Percentiles rank a stretch among this genome's conserved stretches.
These are phyloP conservation scores for Apiospora saccharicola DNA, from an alignment of 2,329 filamentous ascomycete genomes.

Conservation along the genomic window DNA sequence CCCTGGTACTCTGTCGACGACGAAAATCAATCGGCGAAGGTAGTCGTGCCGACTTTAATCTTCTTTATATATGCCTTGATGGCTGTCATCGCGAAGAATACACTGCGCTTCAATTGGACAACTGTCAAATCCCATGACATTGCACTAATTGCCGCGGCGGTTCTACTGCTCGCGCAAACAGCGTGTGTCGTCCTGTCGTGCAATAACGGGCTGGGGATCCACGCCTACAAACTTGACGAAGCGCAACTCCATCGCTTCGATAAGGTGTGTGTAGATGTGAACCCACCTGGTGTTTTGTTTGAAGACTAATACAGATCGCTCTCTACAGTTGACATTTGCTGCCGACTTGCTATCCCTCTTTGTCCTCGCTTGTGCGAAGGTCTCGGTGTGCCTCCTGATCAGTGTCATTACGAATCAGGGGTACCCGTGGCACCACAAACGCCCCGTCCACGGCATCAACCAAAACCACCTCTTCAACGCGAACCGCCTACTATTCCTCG, in stretches of 20 bases:
- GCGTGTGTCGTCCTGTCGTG: not conserved
- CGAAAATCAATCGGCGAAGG: not conserved
- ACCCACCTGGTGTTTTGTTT: not conserved
- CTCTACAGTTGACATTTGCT: not conserved
- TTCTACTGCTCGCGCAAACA: not conserved
- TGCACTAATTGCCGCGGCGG: not conserved
- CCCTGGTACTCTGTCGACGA: not conserved
- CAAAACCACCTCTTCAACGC: not conserved
- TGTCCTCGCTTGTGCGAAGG: not conserved
- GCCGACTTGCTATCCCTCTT: not conserved
- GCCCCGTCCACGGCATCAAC: not conserved
- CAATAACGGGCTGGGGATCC: not conserved
- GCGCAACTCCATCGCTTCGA: not conserved
- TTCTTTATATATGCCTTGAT: conserved; percentile 1
- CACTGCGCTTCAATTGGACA: not conserved
- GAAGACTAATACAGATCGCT: not conserved
- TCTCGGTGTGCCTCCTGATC: not conserved
- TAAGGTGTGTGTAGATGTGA: not conserved
- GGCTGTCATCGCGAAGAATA: not conserved
- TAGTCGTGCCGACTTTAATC: not conserved
- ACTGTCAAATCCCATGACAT: not conserved
- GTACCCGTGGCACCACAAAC: not conserved
- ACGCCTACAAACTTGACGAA: not conserved
- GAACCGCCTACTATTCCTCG: not conserved
- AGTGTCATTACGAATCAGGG: conserved; percentile 9